phyloP scores from a whole-genome alignment of 1,284 basidiomycete species.

The Veloboletus limbatus region DNA sequence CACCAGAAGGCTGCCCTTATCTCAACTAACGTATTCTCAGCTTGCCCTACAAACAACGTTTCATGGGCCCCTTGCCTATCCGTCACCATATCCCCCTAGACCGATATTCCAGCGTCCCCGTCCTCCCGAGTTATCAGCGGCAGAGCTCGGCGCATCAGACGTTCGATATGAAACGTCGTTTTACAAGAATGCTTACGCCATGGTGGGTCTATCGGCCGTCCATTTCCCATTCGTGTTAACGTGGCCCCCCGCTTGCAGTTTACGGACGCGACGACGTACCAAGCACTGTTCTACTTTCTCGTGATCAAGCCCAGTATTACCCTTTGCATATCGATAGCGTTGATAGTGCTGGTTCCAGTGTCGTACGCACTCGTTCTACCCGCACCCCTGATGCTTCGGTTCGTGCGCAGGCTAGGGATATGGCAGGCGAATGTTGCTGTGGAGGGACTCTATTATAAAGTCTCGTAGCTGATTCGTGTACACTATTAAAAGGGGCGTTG shows the following conservation, averaged over 20 bases:
- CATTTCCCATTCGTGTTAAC: conserved; percentile 9
- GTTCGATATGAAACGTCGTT: conserved; percentile 58
- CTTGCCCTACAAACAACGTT: conserved; percentile 66
- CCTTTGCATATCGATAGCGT: conserved; percentile 54
- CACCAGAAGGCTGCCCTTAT: conserved; percentile 5
- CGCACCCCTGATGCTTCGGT: conserved; percentile 61
- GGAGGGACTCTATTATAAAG: conserved; percentile 63
- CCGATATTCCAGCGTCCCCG: conserved; percentile 68
- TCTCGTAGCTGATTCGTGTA: conserved; percentile 22
- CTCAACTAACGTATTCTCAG: conserved; percentile 35
- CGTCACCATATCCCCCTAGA: conserved; percentile 54
- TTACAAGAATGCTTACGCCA: conserved; percentile 74
- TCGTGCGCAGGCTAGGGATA: conserved; percentile 60
- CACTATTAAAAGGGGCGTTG: background rate
- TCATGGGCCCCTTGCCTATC: conserved; percentile 62
- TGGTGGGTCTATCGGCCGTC: conserved; percentile 47
- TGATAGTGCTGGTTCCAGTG: conserved; percentile 57
- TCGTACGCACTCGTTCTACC: conserved; percentile 58
- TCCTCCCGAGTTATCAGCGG: conserved; percentile 44
- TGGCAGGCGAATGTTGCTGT: conserved; percentile 81
- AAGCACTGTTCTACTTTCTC: conserved; percentile 80
- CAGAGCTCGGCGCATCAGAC: conserved; percentile 44
- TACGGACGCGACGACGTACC: conserved; percentile 73
- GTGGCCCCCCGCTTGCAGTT: conserved; percentile 47
- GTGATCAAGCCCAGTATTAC: conserved; percentile 80